Evolutionary conservation across 192 early-diverging fungal species (phyloP).

Genomic region (Coemansia sp.): DNA sequence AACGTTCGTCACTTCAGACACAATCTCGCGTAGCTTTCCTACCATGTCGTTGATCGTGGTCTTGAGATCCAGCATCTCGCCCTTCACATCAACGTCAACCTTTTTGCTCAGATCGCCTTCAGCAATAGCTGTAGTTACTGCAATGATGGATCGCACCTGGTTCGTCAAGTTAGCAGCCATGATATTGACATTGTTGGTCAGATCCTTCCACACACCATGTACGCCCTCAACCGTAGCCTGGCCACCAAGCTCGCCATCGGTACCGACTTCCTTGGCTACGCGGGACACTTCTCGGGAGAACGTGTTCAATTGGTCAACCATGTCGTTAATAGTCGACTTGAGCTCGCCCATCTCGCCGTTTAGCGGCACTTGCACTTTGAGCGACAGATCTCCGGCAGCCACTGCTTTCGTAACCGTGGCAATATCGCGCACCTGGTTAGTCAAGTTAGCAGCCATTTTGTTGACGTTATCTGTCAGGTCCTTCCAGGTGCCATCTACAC

Average conservation of each 20-base stretch:
- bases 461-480: slow-evolving; percentile 66
- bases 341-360: slow-evolving; percentile 64
- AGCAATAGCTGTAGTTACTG: slow-evolving; percentile 59
- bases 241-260: slow-evolving; percentile 65
- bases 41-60: slow-evolving; percentile 61
- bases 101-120: slow-evolving; percentile 59
- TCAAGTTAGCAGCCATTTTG: slow-evolving; percentile 61
- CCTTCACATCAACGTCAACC: slow-evolving; percentile 47
- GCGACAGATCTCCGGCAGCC: slow-evolving; percentile 56
- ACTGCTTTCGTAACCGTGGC: slow-evolving; percentile 60
- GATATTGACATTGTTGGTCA: slow-evolving; percentile 62
- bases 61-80: slow-evolving; percentile 61
- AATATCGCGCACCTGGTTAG: slow-evolving; percentile 61
- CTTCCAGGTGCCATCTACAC: slow-evolving; percentile 65
- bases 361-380: slow-evolving; percentile 50
- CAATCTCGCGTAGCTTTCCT: slow-evolving; percentile 56
- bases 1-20: slow-evolving; percentile 58
- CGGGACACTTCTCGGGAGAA: slow-evolving; percentile 68
- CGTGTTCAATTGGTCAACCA: slow-evolving; percentile 60
- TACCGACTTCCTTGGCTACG: slow-evolving; percentile 65
- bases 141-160: slow-evolving; percentile 61
- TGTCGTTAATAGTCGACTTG: slow-evolving; percentile 63
- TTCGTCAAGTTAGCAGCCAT: slow-evolving; percentile 63
- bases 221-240: slow-evolving; percentile 54
- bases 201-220: slow-evolving; percentile 59